Base-by-base conservation (phyloP, 352 stramenopile species). In the Globisporangium uncinulatum region DNA sequence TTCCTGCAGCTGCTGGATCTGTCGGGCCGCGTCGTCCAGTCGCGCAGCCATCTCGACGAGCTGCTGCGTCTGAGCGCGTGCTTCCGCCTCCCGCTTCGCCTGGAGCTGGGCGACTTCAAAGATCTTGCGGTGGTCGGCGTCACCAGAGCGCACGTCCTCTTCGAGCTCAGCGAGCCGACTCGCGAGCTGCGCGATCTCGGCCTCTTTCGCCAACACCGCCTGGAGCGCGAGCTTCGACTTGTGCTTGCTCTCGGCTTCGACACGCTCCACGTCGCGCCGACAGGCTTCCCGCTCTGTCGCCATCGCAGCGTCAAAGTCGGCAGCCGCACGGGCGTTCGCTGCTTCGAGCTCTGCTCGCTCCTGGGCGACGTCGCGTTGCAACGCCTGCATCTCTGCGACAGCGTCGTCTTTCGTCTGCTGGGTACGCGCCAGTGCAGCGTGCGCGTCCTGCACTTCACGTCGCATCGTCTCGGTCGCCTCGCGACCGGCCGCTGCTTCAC, bases 181-280 rank as follows among this genome's bases (percentile, higher is more conserved):
- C 13, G 69, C 69, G 13, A 93, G 59, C 0, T 66, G 66, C 21
- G 74, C 67, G 47, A 94, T 87, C 51, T 92, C 79, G 11, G 71
- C 72, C 52, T 94, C 84, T 54, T 94, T 94, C 59, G 89, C 79
- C 5, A 90, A 41, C 48, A 94, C 84, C 0, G 74, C 81, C 56
- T 92, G 81, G 20, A 88, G 57, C 9, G 86, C 86, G n/a, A 93
- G 63, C 61, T 91, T 93, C 5, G 84, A 94, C 70, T 93, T 94
- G 54, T 90, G 72, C 45, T 89, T 93, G 41, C 79, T 89, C 21
- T 94, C 85, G 6, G 66, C 70, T 54, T 92, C 83, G 0, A 94
- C 70, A 11, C 78, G 78, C 44, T 85, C 80, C 0, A 90, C 43
- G 17, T 94, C 74, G 15, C 69, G 68, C 41, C 71, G 61, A 52